phyloP scores from a whole-genome alignment of 108 stramenopile genomes.

The Cyclostephanos tholiformis region DNA sequence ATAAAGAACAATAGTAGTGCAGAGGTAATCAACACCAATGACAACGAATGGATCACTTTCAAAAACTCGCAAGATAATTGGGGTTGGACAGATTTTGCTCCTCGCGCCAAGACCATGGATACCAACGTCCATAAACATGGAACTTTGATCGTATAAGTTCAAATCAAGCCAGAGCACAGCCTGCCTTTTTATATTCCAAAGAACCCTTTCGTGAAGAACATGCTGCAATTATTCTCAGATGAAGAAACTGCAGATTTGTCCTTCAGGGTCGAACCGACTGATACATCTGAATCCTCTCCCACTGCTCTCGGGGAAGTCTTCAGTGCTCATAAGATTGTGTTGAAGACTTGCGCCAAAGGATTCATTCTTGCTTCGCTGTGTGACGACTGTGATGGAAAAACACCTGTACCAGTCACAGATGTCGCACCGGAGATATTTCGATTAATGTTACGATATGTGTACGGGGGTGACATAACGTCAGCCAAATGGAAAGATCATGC shows the following conservation, averaged over 20 bases:
- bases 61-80: too few relatives aligned
- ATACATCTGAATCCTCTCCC: background rate
- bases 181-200: background rate
- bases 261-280: background rate
- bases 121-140: background rate
- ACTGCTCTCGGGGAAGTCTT: background rate
- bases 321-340: slow-evolving; percentile 4
- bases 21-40: too few relatives aligned
- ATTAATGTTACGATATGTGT: slow-evolving; percentile 17
- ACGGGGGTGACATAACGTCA: too few relatives aligned
- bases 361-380: slow-evolving; percentile 22
- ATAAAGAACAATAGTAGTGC: too few relatives aligned
- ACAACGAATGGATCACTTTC: too few relatives aligned
- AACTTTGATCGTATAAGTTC: background rate
- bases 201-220: background rate
- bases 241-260: background rate
- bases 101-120: background rate
- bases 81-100: too few relatives aligned
- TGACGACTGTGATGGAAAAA: slow-evolving; percentile 7
- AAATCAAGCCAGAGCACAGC: background rate
- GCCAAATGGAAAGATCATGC: slow-evolving; percentile 15
- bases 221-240: background rate
- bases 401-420: slow-evolving; percentile 18
- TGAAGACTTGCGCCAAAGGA: slow-evolving; percentile 3
- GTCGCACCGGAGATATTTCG: slow-evolving; percentile 26